Evolutionary conservation across 768 basidiomycete genomes (phyloP).

Genomic region (Leucosporidium yakuticum): DNA sequence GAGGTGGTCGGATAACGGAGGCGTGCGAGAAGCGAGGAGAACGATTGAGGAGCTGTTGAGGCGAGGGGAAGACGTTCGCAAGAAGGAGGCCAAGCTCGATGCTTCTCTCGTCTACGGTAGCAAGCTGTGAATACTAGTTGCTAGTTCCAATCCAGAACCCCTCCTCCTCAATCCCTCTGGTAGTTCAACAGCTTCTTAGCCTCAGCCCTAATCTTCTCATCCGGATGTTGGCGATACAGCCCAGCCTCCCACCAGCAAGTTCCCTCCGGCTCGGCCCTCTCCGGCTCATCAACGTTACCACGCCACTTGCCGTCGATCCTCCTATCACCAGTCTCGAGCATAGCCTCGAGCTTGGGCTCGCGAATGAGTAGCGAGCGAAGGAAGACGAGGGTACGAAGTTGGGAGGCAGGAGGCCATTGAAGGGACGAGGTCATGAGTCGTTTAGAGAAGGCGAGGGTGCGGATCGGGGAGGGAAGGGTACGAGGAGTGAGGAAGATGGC

Average conservation of each 20-base stretch:
- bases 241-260: constrained; percentile 78
- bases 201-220: constrained; percentile 61
- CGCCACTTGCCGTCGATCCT: constrained; percentile 77
- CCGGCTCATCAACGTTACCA: constrained; percentile 78
- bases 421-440: constrained; percentile 75
- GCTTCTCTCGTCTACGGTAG: constrained; percentile 14
- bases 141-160: not conserved
- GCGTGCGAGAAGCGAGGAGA: not conserved
- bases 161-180: constrained; percentile 7
- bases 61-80: not conserved
- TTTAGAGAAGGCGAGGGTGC: constrained; percentile 89
- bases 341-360: constrained; percentile 71
- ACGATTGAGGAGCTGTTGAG: not conserved
- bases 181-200: constrained; percentile 48
- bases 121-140: constrained; percentile 5
- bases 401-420: constrained; percentile 66
- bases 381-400: constrained; percentile 66
- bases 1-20: constrained; percentile 51
- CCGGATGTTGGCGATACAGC: constrained; percentile 54
- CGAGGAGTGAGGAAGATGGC: constrained; percentile 72
- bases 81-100: not conserved
- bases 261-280: constrained; percentile 58
- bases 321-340: constrained; percentile 82
- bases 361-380: constrained; percentile 64
- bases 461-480: constrained; percentile 54